A percentile compares a stretch with the other conserved stretches of the same genome.
Conservation (phyloP, 1,284 basidiomycete genomes). For the Leccinum variabile region DNA sequence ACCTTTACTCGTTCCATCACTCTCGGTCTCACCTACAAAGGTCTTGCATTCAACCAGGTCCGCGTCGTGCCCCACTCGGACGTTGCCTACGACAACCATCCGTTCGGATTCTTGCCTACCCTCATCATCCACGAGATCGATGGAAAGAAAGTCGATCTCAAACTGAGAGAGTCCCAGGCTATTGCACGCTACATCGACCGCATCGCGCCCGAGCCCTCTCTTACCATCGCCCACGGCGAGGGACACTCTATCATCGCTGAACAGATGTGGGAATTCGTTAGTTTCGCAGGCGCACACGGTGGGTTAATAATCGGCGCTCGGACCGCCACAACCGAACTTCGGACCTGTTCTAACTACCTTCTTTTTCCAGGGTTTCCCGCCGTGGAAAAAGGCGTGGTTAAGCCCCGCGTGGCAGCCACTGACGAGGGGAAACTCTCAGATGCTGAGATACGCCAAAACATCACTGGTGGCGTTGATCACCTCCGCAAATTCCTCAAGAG, state of each 20-base stretch:
- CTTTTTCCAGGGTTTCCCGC: slow-evolving; percentile 26
- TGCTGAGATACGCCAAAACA: slow-evolving; percentile 22
- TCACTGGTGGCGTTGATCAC: slow-evolving; percentile 23
- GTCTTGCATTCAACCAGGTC: slow-evolving; percentile 29
- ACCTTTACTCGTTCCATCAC: slow-evolving; percentile 37
- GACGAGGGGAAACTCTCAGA: slow-evolving; percentile 30
- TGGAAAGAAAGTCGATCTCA: slow-evolving; percentile 27
- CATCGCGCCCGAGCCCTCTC: slow-evolving; percentile 28
- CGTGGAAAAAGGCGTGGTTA: slow-evolving; percentile 34
- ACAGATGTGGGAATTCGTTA: slow-evolving; percentile 38
- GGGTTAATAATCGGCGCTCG: not conserved
- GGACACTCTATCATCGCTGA: slow-evolving; percentile 25
- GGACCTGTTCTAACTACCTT: not conserved
- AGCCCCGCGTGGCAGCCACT: slow-evolving; percentile 31
- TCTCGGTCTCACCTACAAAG: slow-evolving; percentile 32
- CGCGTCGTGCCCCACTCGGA: slow-evolving; percentile 32
- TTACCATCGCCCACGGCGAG: slow-evolving; percentile 24
- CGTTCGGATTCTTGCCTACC: slow-evolving; percentile 36
- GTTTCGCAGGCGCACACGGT: slow-evolving; percentile 30
- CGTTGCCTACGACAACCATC: slow-evolving; percentile 30
- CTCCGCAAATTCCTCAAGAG: slow-evolving; percentile 22
- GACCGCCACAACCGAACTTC: not conserved
- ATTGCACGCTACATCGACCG: slow-evolving; percentile 33
- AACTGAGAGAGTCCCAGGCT: slow-evolving; percentile 31
- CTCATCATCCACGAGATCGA: slow-evolving; percentile 31